Conservation (phyloP, 306 rosid genomes). For the Vicia sativa region DNA sequence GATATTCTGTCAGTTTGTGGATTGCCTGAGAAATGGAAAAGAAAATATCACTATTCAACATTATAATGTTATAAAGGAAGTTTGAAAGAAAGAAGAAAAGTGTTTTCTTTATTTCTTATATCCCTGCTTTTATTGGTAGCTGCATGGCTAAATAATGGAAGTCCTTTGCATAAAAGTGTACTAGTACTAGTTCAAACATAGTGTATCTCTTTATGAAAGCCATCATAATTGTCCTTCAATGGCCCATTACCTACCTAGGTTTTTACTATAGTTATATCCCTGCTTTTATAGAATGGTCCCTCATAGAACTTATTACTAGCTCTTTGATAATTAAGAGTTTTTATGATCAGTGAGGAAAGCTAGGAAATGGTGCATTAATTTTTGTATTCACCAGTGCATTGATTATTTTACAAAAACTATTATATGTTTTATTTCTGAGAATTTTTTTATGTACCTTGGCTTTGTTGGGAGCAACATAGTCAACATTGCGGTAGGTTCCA, state of each 20-base stretch:
- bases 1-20: conserved; percentile 79
- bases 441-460: conserved; percentile 69
- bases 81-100: conserved; percentile 14
- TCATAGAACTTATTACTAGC: neutral
- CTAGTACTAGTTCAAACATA: neutral
- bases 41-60: conserved; percentile 16
- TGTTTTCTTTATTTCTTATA: neutral
- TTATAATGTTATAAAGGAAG: neutral
- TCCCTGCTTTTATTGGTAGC: neutral
- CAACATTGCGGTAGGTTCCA: conserved; percentile 97
- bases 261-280: neutral
- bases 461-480: conserved; percentile 94
- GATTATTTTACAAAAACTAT: neutral
- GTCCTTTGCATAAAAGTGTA: conserved; percentile 7
- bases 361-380: conserved; percentile 7
- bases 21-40: conserved; percentile 65
- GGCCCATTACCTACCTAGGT: conserved; percentile 13
- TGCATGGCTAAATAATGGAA: conserved; percentile 46
- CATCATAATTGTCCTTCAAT: conserved; percentile 18
- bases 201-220: neutral
- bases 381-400: conserved; percentile 3
- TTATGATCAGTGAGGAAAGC: conserved; percentile 16
- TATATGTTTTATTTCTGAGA: conserved; percentile 4
- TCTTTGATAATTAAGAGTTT: neutral
- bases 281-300: conserved; percentile 9